Evolutionary conservation across 2,329 filamentous ascomycete species (phyloP).

Genomic region (Trichoderma aggressivum): DNA sequence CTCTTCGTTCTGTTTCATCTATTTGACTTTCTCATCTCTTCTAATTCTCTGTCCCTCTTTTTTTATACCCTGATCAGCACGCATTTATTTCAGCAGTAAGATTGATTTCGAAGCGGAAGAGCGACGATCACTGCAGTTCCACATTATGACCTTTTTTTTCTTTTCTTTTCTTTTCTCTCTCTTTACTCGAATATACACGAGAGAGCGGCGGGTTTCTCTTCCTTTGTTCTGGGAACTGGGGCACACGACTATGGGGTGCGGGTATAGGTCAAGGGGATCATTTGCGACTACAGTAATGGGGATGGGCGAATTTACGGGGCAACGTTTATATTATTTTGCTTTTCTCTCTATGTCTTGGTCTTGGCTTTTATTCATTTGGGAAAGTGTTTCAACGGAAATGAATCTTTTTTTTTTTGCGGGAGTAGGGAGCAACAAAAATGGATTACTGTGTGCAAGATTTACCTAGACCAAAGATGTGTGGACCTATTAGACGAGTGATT

Average conservation of each 20-base stretch:
- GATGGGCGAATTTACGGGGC: constrained; percentile 3
- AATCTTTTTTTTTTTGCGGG: neutral
- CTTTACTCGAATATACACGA: neutral
- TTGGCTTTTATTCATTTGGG: constrained; percentile 2
- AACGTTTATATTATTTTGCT: neutral
- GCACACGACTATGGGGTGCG: neutral
- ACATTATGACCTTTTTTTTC: neutral
- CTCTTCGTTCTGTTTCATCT: neutral
- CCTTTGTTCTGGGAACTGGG: neutral
- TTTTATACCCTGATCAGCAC: constrained; percentile 10
- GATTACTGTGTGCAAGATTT: neutral
- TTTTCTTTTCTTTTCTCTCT: neutral
- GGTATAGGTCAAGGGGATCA: neutral
- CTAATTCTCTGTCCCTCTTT: neutral
- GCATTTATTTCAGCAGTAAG: neutral
- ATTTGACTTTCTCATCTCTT: neutral
- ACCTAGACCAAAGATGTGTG: neutral
- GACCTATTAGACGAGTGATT: neutral
- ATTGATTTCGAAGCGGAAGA: neutral
- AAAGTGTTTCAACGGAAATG: constrained; percentile 5
- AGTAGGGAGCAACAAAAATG: constrained; percentile 12
- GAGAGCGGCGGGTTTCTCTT: neutral
- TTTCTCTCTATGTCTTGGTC: neutral
- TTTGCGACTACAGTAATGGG: neutral
- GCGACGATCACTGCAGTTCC: neutral